Percentiles rank a stretch among this genome's conserved stretches.
These are phyloP conservation scores for Epipyxis sp. DNA, from an alignment of 108 stramenopile species.

Conservation along the genomic window DNA sequence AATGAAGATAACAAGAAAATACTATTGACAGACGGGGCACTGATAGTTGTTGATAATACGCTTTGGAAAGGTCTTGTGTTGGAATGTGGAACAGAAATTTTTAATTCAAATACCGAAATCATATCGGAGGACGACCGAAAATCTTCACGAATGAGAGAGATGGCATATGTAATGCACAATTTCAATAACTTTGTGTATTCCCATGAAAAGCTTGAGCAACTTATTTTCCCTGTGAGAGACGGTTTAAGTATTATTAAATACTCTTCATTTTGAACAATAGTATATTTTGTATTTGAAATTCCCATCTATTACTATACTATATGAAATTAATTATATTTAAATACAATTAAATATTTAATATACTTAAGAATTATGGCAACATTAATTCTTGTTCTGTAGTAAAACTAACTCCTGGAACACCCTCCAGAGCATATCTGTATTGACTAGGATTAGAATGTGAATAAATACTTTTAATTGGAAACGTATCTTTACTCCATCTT, in stretches of 20 bases:
- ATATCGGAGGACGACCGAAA: background rate
- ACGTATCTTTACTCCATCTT: no score
- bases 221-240: conserved; percentile 76
- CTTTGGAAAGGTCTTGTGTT: conserved; percentile 83
- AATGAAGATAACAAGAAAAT: conserved; percentile 44
- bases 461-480: no score
- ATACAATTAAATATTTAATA: no score
- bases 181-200: conserved; percentile 73
- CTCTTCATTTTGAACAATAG: no score
- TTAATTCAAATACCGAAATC: background rate
- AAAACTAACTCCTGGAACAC: no score
- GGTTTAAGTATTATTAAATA: conserved; percentile 71
- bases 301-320: no score
- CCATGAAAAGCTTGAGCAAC: conserved; percentile 69
- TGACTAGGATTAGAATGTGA: no score
- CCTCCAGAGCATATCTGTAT: no score
- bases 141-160: conserved; percentile 58
- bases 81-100: background rate
- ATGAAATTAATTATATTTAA: no score
- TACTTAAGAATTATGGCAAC: no score
- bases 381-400: no score
- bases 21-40: conserved; percentile 68
- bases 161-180: conserved; percentile 75
- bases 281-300: no score
- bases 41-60: conserved; percentile 83